Evolutionary conservation across 2,329 filamentous ascomycete species (phyloP), one percentile per base, ranked within the genome.

Genomic region (Xylaria sp.): DNA sequence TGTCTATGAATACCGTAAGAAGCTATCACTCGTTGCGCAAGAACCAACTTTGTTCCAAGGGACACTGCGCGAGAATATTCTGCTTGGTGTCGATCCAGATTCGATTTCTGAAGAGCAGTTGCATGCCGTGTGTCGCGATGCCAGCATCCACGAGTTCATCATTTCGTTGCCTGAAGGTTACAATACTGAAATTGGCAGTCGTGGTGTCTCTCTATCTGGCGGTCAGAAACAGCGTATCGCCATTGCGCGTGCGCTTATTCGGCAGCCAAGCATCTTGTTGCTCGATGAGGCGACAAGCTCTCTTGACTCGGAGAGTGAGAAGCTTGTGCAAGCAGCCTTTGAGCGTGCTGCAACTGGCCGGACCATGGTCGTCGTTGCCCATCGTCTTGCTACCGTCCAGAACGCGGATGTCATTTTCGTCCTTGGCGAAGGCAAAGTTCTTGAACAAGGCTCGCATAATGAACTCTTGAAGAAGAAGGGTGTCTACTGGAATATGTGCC

Each of bases 341-440:
- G 90, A 93, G 81, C 83, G 83, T 50, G 89, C 88, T 0, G 85
- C 84, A 3, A 83, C 84, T 71, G 87, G 86, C 2, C 81, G 86
- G 8, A 90, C 93, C 1, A 92, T 92, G 69, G 83, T 96, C 2
- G 91, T 92, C 2, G 92, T 96, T 12, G 93, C 93, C 1, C 93
- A 95, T 78, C 84, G 92, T 16, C 82, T 95, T 58, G 90, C 90
- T 0, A 95, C 91, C 13, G 89, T 94, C 23, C 92, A 92, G 78
- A 91, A 94, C 73, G 91, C 92, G 1, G 90, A 95, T 77, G 82
- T 90, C n/a, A 94, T 94, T 50, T 93, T 92, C 74, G 92, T 95
- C 0, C 87, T 96, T 57, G 91, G 91, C 12, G 85, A 90, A 69
- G 88, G 90, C 27, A 86, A 83, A 72, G 81, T 88, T 51, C 75